These are phyloP conservation scores for Jaapia argillacea DNA, from an alignment of 768 basidiomycete species.

Conservation along the genomic window DNA sequence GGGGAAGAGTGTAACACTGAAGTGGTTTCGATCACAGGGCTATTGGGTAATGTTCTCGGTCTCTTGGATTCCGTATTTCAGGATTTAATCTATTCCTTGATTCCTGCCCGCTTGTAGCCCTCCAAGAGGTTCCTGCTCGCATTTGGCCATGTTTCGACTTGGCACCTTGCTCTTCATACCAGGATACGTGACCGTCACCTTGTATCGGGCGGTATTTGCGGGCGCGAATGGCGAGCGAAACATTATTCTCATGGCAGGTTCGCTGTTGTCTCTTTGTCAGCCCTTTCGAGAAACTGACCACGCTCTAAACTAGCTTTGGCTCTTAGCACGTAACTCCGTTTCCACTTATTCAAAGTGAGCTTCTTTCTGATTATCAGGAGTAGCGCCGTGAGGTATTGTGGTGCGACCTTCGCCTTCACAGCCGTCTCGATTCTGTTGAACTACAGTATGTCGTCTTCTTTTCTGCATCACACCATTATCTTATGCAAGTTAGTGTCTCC, in stretches of 20 bases:
- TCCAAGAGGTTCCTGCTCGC: conserved; percentile 74
- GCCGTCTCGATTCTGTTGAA: conserved; percentile 82
- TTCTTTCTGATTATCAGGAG: neutral
- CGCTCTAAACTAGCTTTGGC: conserved; percentile 44
- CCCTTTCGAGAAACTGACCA: conserved; percentile 6
- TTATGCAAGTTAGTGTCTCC: conserved; percentile 97
- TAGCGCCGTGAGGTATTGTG: conserved; percentile 70
- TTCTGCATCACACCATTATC: no score
- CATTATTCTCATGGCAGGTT: conserved; percentile 73
- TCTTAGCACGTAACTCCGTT: conserved; percentile 83
- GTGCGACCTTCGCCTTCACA: conserved; percentile 84
- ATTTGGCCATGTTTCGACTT: conserved; percentile 83
- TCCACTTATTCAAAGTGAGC: no score
- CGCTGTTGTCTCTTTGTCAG: conserved; percentile 17
- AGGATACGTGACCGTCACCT: conserved; percentile 71
- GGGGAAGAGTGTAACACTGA: no score
- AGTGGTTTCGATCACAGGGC: no score
- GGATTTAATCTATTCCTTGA: no score
- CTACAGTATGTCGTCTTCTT: conserved; percentile 50
- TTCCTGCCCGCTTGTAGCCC: no score
- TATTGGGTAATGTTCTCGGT: conserved; percentile 28
- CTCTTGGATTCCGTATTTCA: no score
- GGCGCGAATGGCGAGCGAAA: conserved; percentile 62
- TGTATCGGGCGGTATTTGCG: conserved; percentile 69
- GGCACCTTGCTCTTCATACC: conserved; percentile 84